Base-by-base conservation (phyloP, 768 basidiomycete species). In the Lentinus brumalis region DNA sequence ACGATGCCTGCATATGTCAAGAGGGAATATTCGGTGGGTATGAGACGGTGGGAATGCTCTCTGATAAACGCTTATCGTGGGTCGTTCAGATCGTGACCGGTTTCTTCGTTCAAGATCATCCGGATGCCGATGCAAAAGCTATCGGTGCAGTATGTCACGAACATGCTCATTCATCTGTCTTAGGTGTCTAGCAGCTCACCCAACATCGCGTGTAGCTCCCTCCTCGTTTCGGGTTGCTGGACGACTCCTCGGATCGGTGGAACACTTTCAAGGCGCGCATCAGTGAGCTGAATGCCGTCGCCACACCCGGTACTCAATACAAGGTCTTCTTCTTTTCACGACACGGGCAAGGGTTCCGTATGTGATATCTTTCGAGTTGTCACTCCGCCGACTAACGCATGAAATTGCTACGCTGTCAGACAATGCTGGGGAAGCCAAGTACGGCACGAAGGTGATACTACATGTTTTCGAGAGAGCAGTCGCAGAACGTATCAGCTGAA, bases 261-360 rank as follows among this genome's bases (percentile, higher is more conserved):
- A 55, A 62, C 6, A 77, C 63, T 7, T 78, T 89, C 59, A 66
- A 71, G 29, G 52, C 63, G 0, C 65, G 75, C 9, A 71, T 92
- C n/a, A 57, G 70, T 5, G 59, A 71, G n/a, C 69, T 91, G 57
- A 87, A 88, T 59, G 61, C 67, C 1, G 62, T 65, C 3, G 78
- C 82, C 1, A 70, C 72, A 1, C 52, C 66, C 0, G 75, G 72
- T 2, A 76, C 76, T 26, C 72, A 72, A 11, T 87, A 86, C 74
- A 92, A 91, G 66, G 75, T 89, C 12, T 75, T 92, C 56, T 82
- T 87, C 59, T 71, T 91, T 2, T 83, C 82, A 2, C 77, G 91
- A 64, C 91, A 93, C 62, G 91, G 91, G 1, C 77, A 92, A 71
- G 91, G 89, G 56, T 83, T 79, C 66, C 89, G 89, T 90, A 71